A percentile compares a stretch with the other conserved stretches of the same genome.
Evolutionary conservation across 2,329 filamentous ascomycete species (phyloP).

Genomic region (Chaetomiaceae sp.): DNA sequence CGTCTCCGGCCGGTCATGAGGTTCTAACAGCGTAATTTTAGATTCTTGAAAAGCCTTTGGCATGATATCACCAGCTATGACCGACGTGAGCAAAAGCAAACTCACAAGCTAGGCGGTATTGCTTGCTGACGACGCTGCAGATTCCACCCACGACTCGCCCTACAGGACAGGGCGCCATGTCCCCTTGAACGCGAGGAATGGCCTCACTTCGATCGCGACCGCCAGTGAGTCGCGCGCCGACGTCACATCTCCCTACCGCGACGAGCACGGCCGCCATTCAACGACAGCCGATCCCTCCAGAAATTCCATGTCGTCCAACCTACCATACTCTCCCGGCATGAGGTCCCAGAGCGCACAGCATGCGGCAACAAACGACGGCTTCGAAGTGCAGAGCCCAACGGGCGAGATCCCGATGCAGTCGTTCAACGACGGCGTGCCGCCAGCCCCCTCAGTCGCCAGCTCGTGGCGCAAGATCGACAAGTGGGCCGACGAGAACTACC

Average conservation of each 20-base stretch:
- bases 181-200: conserved; percentile 67
- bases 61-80: conserved; percentile 78
- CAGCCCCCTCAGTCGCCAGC: conserved; percentile 79
- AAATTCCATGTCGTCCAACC: conserved; percentile 50
- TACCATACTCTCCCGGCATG: conserved; percentile 87
- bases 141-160: conserved; percentile 89
- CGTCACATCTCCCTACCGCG: conserved; percentile 71
- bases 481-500: conserved; percentile 94
- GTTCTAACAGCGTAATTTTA: conserved; percentile 32
- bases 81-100: conserved; percentile 49
- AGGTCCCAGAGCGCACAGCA: conserved; percentile 69
- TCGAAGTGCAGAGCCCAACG: conserved; percentile 63
- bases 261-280: conserved; percentile 59
- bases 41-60: conserved; percentile 88
- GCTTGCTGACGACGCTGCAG: conserved; percentile 44
- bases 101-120: not conserved
- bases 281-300: conserved; percentile 53
- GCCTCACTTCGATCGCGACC: conserved; percentile 83
- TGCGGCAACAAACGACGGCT: conserved; percentile 58
- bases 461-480: conserved; percentile 92
- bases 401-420: conserved; percentile 96
- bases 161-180: conserved; percentile 89
- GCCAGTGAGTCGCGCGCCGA: conserved; percentile 85
- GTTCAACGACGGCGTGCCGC: conserved; percentile 86
- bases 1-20: conserved; percentile 15